Evolutionary conservation across 2,329 filamentous ascomycete genomes (phyloP).

Genomic region (Colletotrichum navitas): DNA sequence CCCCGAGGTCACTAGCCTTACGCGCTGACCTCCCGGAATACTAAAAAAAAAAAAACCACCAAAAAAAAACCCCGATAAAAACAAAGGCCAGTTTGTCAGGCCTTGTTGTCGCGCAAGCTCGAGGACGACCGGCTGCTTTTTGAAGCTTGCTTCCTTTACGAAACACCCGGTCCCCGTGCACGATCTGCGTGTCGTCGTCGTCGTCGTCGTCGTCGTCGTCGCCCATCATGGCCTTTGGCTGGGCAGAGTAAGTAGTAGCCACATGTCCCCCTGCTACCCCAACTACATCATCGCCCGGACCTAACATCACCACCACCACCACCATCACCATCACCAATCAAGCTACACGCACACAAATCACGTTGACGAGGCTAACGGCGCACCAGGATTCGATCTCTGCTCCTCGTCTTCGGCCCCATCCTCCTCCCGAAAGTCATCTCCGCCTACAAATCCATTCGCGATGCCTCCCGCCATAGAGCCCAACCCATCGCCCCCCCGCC

Average conservation of each 20-base stretch:
- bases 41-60: not conserved
- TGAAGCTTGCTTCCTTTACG: not conserved
- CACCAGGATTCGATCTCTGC: constrained; percentile 65
- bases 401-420: constrained; percentile 77
- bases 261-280: constrained; percentile 4
- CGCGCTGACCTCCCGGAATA: constrained; percentile 16
- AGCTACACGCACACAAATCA: not conserved
- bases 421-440: constrained; percentile 75
- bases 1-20: not conserved
- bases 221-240: constrained; percentile 45
- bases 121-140: not conserved
- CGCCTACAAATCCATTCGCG: constrained; percentile 70
- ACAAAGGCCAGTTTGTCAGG: constrained; percentile 16
- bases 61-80: not conserved
- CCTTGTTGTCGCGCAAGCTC: constrained; percentile 9
- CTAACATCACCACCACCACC: constrained; percentile 8
- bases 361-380: not conserved
- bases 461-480: constrained; percentile 57
- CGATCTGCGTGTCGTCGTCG: not conserved
- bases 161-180: not conserved
- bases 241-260: constrained; percentile 41
- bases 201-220: constrained; percentile 6
- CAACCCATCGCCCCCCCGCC: constrained; percentile 69
- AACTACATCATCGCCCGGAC: not conserved
- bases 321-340: not conserved